Conservation (phyloP, 306 rosid genomes). For the Potentilla sterilis region DNA sequence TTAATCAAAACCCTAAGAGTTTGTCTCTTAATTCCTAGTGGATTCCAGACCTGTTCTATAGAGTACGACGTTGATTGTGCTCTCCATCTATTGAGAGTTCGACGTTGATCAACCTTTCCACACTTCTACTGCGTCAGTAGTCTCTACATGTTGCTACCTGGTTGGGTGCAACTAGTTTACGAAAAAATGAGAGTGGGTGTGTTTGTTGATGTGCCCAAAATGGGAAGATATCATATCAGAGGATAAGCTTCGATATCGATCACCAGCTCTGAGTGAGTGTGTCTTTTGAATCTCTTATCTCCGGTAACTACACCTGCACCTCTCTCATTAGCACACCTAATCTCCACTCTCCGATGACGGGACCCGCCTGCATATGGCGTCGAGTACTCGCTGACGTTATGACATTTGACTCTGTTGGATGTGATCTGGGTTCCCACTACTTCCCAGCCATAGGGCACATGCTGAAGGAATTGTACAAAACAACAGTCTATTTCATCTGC, state of each 20-base stretch:
- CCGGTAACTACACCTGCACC: background rate
- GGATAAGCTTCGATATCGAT: conserved; percentile 9
- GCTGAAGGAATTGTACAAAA: background rate
- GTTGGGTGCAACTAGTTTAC: background rate
- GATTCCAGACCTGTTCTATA: too few relatives aligned
- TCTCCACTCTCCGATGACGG: background rate
- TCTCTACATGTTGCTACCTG: background rate
- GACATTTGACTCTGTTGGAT: too few relatives aligned
- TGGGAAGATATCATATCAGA: background rate
- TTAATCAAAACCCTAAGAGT: too few relatives aligned
- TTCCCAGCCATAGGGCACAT: background rate
- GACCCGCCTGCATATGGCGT: conserved; percentile 3
- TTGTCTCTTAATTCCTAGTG: too few relatives aligned
- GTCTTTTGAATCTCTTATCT: background rate
- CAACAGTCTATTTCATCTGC: background rate
- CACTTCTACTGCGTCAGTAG: too few relatives aligned
- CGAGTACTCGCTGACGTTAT: background rate
- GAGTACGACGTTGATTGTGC: too few relatives aligned
- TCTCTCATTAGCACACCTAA: background rate
- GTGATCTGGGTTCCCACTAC: background rate
- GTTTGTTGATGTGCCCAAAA: background rate
- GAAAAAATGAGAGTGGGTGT: background rate
- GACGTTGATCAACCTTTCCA: too few relatives aligned
- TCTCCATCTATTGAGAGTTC: too few relatives aligned
- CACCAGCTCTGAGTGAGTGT: background rate